These are phyloP conservation scores for Ascochyta pisi DNA, from an alignment of 2,329 filamentous ascomycete species.

Conservation along the genomic window DNA sequence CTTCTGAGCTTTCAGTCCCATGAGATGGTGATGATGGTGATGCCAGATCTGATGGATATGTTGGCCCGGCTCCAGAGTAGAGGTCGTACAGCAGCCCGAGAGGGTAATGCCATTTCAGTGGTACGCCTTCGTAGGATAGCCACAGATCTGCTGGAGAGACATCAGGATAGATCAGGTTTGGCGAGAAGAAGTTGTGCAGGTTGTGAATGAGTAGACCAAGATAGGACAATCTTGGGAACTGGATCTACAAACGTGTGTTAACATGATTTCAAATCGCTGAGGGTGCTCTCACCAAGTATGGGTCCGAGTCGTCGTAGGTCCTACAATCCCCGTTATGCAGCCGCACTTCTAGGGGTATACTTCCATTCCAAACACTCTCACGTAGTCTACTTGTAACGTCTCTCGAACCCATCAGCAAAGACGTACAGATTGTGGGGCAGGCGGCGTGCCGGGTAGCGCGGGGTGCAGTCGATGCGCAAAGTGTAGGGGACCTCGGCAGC, in stretches of 20 bases:
- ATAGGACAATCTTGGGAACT: conserved; percentile 71
- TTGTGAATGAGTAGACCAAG: conserved; percentile 69
- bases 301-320: conserved; percentile 65
- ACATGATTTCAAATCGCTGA: neutral
- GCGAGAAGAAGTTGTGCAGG: conserved; percentile 68
- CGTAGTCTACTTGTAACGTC: conserved; percentile 52
- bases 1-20: conserved; percentile 25
- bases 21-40: conserved; percentile 18
- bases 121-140: conserved; percentile 72
- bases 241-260: conserved; percentile 53
- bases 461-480: conserved; percentile 8
- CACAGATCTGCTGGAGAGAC: conserved; percentile 62
- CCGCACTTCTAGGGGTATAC: conserved; percentile 65
- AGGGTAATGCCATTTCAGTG: conserved; percentile 76
- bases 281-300: conserved; percentile 61
- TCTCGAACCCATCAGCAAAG: conserved; percentile 30
- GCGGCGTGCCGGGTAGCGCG: conserved; percentile 20
- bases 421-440: conserved; percentile 21
- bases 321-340: conserved; percentile 66
- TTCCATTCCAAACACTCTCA: conserved; percentile 64
- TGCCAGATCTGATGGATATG: conserved; percentile 34
- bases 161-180: conserved; percentile 64
- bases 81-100: conserved; percentile 73
- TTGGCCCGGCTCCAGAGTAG: conserved; percentile 65
- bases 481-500: conserved; percentile 3